Base-by-base conservation (phyloP, 345 rosid genomes). In the Eucalyptus pauciflora region DNA sequence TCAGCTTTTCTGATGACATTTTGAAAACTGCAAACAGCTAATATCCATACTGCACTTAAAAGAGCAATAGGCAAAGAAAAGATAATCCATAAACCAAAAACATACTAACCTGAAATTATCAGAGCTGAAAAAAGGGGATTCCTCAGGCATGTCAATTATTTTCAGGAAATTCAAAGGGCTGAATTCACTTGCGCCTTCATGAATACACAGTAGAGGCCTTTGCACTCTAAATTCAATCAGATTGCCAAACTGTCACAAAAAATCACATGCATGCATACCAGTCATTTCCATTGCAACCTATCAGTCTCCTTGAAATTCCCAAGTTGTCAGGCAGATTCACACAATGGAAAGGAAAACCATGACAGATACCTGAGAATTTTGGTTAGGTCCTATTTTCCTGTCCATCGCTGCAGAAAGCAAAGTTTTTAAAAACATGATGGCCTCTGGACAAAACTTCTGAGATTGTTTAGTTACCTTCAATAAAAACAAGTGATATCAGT, bases 361-460 rank as follows among this genome's bases (percentile, higher is more conserved):
- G 41, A 51, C 56, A 41, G 81, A 86, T 93, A 97, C 99, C 97
- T 94, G 92, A 91, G 94, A 94, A 90, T 93, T 95, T 88, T 90
- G 91, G 86, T 91, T 89, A 54, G 94, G 88, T 52, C 90, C 90
- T 86, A 89, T 86, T 52, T 93, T 95, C 91, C 89, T 88, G 89
- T 93, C 94, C 46, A 87, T 90, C 48, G 94, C 96, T 62, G 96
- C 98, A 94, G 93, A 90, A 80, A 98, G 91, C 88, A 97, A 89
- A 81, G 95, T 92, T 86, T 91, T 92, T 81, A 96, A 93, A 93
- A 96, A 97, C 91, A 94, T 56, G 58, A 96, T 91, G 89, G 96
- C 99, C 91, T 97, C 99, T 17, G 99, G 98, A 88, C 96, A 97
- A 89, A 95, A 97, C 92, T 95, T 98, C 90, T 89, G 88, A 85